A percentile compares a stretch with the other conserved stretches of the same genome.
Evolutionary conservation across 2,329 filamentous ascomycete genomes (phyloP).

Genomic region (Ceratocystiopsis minuta): DNA sequence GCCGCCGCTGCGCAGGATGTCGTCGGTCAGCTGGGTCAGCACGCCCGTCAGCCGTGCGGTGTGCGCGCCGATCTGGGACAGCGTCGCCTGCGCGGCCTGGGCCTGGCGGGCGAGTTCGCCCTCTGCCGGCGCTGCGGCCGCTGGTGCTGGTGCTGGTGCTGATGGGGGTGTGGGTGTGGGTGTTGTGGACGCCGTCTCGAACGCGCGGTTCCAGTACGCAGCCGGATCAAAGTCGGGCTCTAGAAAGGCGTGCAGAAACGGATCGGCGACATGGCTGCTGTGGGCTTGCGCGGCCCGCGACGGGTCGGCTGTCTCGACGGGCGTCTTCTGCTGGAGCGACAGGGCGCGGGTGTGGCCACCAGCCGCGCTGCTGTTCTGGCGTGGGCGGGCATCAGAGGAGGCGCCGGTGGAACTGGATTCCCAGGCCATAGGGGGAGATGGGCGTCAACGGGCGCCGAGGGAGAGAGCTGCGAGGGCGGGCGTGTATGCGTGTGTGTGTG

Average conservation of each 20-base stretch:
- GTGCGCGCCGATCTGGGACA: conserved; percentile 77
- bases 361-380: conserved; percentile 25
- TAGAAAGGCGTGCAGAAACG: conserved; percentile 58
- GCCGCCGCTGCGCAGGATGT: conserved; percentile 77
- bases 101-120: conserved; percentile 37
- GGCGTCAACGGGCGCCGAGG: neutral
- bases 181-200: conserved; percentile 35
- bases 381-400: conserved; percentile 16
- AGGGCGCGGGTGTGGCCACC: conserved; percentile 9
- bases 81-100: conserved; percentile 56
- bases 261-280: conserved; percentile 51
- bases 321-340: conserved; percentile 19
- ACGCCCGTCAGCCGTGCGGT: conserved; percentile 66
- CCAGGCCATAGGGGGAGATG: conserved; percentile 18
- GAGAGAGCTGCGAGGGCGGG: neutral
- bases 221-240: conserved; percentile 68
- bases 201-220: conserved; percentile 63
- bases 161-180: conserved; percentile 9
- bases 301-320: neutral
- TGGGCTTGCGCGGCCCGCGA: conserved; percentile 17
- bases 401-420: conserved; percentile 17
- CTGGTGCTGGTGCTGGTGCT: too few species aligned
- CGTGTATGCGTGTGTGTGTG: too few species aligned
- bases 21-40: conserved; percentile 80
- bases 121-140: conserved; percentile 8